Conservation (phyloP, 2,329 filamentous ascomycete species). For the Fusarium palustre region DNA sequence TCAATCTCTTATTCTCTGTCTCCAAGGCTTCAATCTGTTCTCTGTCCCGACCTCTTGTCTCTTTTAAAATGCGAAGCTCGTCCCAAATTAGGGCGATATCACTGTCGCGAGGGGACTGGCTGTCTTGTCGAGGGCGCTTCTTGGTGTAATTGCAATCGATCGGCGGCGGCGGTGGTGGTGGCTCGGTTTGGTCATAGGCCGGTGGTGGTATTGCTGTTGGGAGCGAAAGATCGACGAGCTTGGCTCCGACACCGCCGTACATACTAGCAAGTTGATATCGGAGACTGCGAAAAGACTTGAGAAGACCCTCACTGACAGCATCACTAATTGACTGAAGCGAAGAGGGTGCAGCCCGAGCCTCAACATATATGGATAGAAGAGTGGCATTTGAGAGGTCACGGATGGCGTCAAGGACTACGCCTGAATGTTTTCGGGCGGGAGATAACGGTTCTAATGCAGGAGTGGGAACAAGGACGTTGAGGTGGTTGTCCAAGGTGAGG, state of each 20-base stretch:
- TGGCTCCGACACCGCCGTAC: constrained; percentile 26
- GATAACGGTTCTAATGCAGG: constrained; percentile 12
- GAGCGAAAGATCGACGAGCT: neutral
- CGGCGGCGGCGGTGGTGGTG: constrained; percentile 3
- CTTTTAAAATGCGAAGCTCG: neutral
- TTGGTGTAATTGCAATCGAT: constrained; percentile 5
- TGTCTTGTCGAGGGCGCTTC: constrained; percentile 19
- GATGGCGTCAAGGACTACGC: constrained; percentile 26
- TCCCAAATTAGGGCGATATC: neutral
- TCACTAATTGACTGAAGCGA: constrained; percentile 14
- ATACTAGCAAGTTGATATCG: constrained; percentile 24
- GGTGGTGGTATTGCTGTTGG: constrained; percentile 1
- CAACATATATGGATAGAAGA: constrained; percentile 23
- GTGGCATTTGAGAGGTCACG: constrained; percentile 18
- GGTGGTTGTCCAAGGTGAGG: neutral
- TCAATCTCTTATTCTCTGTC: neutral
- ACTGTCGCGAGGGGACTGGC: neutral
- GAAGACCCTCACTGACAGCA: constrained; percentile 4
- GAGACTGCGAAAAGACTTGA: constrained; percentile 3
- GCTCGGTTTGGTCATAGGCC: constrained; percentile 6
- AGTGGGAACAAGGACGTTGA: constrained; percentile 8
- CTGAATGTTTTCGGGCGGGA: constrained; percentile 18
- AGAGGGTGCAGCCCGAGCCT: constrained; percentile 1
- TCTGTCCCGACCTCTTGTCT: neutral
- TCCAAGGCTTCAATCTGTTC: neutral